Percentiles rank a stretch among this genome's conserved stretches.
phyloP scores from a whole-genome alignment of 495 filamentous ascomycete species.

The Gamarada debralockiae region DNA sequence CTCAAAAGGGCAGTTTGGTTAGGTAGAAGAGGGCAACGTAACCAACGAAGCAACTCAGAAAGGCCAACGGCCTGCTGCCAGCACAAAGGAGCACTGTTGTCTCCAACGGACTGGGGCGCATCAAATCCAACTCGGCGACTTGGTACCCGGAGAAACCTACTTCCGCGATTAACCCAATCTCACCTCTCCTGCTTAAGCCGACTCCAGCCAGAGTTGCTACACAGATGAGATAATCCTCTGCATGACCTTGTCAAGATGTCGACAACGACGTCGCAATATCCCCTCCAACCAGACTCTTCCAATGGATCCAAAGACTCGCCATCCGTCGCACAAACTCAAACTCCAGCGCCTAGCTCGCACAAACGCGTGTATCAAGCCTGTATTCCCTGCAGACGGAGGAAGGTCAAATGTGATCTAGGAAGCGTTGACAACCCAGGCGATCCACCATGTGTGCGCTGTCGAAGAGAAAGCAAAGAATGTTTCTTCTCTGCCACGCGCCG shows the following conservation, averaged over 20 bases:
- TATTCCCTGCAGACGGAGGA: constrained; percentile 86
- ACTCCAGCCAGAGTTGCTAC: no score
- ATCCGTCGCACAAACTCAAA: constrained; percentile 10
- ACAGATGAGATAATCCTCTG: constrained; percentile 6
- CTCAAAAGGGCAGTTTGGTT: no score
- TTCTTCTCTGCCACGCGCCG: constrained; percentile 94
- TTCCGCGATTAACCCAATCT: no score
- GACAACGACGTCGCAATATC: constrained; percentile 13
- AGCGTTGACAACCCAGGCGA: constrained; percentile 87
- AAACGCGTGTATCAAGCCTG: constrained; percentile 81
- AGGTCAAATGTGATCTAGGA: constrained; percentile 87
- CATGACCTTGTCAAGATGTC: constrained; percentile 14
- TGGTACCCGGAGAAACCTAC: no score
- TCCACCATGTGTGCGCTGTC: constrained; percentile 90
- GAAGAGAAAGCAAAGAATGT: constrained; percentile 90
- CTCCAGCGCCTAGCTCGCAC: constrained; percentile 40
- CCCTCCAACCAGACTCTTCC: constrained; percentile 14
- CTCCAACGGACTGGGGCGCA: no score
- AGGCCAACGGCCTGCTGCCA: no score
- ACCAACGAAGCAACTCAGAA: no score
- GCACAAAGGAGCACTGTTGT: no score
- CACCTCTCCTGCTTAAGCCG: no score
- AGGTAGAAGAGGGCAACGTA: no score
- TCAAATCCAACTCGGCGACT: no score
- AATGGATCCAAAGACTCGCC: constrained; percentile 13